Base-by-base conservation (phyloP, 768 basidiomycete species). In the Amanita muscaria region DNA sequence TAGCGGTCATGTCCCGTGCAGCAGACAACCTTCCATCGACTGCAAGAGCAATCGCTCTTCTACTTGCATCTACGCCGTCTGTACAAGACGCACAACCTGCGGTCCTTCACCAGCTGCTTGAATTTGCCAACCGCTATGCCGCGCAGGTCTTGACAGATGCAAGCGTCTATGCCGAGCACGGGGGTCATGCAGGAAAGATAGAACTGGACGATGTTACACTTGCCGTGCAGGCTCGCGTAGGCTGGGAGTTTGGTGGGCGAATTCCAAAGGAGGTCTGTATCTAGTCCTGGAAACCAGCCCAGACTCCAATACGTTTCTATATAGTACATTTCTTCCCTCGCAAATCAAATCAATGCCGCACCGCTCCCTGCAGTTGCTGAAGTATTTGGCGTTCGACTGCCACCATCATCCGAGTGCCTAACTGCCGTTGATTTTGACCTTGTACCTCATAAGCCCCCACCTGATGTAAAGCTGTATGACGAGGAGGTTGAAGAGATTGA, bases 201-300 rank as follows among this genome's bases (percentile, higher is more conserved):
- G 88, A 89, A 51, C 76, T 82, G 70, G 88, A 91, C 50, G 88
- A 91, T 61, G 67, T 87, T 37, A 73, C 77, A 3, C 69, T 91
- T 31, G 86, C 88, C 2, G 81, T 89, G 4, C 88, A 91, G 60
- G 87, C 88, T 5, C 79, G 88, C 46, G 89, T 91, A 3, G 89
- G 88, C 33, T 91, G 89, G 89, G 89, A 91, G 61, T 85, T 89
- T 59, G 88, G 88, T 18, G 88, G 89, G 5, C 73, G 88, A 30
- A 78, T 91, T 22, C 88, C 88, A 3, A 90, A 90, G 64, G 88
- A 91, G 77, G 88, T 90, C 46, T 22, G 68, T 61, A 19, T 16
- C 11, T 38, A 51, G 33, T 39, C 45, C 46, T 34, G 23, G 5
- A 31, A 9, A 34, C 24, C 25, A 36, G 16, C 49, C 27, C 41